Percentiles rank a stretch among this genome's conserved stretches.
Conservation (phyloP, 2,329 filamentous ascomycete genomes). For the Penicillium decumbens region DNA sequence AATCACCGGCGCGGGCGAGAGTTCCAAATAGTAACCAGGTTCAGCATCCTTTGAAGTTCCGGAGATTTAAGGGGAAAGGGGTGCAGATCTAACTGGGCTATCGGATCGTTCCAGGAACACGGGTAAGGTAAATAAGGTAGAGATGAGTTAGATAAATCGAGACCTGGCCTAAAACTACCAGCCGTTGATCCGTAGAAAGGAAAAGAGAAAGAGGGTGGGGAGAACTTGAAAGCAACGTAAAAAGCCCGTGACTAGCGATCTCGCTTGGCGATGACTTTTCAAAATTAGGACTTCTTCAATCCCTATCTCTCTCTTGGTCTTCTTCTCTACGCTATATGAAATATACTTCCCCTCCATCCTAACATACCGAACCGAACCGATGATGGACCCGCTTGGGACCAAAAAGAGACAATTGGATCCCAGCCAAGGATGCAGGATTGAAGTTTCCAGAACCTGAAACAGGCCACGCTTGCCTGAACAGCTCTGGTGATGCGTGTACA, state of each 20-base stretch:
- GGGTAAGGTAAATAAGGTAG: not conserved
- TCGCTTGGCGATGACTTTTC: not conserved
- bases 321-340: not conserved
- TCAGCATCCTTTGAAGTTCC: slow-evolving; percentile 17
- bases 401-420: not conserved
- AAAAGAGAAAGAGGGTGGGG: not conserved
- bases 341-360: not conserved
- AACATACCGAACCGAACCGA: not conserved
- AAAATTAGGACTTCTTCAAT: not conserved
- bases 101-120: not conserved
- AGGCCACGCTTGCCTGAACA: not conserved
- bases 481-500: not conserved
- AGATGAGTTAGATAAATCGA: not conserved
- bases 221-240: not conserved
- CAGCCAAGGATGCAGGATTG: not conserved
- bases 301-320: not conserved
- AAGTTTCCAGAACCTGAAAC: not conserved
- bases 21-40: slow-evolving; percentile 5
- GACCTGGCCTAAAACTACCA: not conserved
- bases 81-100: not conserved
- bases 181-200: not conserved
- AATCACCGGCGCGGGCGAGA: slow-evolving; percentile 17
- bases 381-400: not conserved
- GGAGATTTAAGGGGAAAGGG: not conserved
- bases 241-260: not conserved